Evolutionary conservation across 2,329 filamentous ascomycete species (phyloP).

Genomic region (Aureobasidium pullulans): DNA sequence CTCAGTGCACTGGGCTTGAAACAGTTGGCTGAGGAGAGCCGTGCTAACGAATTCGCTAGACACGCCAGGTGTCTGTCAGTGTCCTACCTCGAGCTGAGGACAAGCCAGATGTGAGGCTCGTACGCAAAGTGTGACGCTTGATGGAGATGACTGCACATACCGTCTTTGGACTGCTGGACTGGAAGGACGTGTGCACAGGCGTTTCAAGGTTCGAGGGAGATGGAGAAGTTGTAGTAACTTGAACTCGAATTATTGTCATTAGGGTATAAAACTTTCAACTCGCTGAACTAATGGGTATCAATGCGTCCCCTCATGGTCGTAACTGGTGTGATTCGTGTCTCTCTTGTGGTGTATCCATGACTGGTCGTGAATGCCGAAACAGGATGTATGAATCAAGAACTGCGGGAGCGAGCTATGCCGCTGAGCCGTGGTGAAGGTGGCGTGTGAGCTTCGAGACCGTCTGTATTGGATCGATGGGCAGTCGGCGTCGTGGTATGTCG

Average conservation of each 20-base stretch:
- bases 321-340: constrained; percentile 5
- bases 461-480: neutral
- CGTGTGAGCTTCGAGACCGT: neutral
- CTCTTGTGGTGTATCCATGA: constrained; percentile 8
- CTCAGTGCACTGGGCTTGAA: neutral
- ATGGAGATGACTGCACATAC: no score
- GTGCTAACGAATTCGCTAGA: neutral
- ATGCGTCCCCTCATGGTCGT: constrained; percentile 9
- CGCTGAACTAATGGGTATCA: constrained; percentile 13
- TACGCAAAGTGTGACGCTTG: no score
- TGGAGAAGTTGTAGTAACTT: neutral
- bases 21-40: neutral
- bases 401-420: constrained; percentile 7
- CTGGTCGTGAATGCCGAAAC: constrained; percentile 1
- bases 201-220: neutral
- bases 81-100: neutral
- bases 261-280: constrained; percentile 11
- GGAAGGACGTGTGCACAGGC: no score
- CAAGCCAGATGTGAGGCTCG: neutral
- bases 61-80: neutral
- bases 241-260: constrained; percentile 3
- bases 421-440: constrained; percentile 1
- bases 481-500: neutral
- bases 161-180: no score
- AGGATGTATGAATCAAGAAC: neutral